phyloP scores from a whole-genome alignment of 305 asterid species.

The Solanum hybrid region DNA sequence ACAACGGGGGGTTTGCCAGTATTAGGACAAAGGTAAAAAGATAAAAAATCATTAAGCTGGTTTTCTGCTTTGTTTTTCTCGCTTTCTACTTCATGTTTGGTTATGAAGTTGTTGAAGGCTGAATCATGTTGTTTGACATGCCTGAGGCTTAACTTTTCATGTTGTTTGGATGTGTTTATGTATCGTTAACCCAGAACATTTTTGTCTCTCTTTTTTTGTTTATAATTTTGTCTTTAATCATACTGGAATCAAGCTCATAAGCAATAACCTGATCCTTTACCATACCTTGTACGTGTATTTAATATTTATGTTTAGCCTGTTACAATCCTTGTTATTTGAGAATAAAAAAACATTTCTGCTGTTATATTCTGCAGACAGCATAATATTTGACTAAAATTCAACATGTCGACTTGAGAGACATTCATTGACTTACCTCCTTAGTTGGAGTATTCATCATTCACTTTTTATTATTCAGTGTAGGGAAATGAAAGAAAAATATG shows the following conservation, averaged over 20 bases:
- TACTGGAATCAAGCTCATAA: background rate
- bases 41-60: background rate
- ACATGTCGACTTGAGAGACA: background rate
- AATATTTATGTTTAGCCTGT: background rate
- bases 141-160: background rate
- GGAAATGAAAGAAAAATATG: background rate
- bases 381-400: background rate
- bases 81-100: background rate
- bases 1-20: conserved; percentile 93
- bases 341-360: background rate
- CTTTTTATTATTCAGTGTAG: background rate
- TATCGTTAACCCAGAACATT: background rate
- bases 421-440: background rate
- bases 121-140: background rate
- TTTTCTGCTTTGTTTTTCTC: conserved; percentile 5
- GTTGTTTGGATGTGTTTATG: background rate
- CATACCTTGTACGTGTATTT: background rate
- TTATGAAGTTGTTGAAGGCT: background rate
- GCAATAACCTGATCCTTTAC: background rate
- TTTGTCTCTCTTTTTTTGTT: background rate
- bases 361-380: background rate
- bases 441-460: background rate
- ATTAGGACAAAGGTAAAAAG: conserved; percentile 59
- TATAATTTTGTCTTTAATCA: background rate
- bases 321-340: background rate